A percentile compares a stretch with the other conserved stretches of the same genome.
Conservation (phyloP, 2,329 filamentous ascomycete species). For the Karstenula rhodostoma region DNA sequence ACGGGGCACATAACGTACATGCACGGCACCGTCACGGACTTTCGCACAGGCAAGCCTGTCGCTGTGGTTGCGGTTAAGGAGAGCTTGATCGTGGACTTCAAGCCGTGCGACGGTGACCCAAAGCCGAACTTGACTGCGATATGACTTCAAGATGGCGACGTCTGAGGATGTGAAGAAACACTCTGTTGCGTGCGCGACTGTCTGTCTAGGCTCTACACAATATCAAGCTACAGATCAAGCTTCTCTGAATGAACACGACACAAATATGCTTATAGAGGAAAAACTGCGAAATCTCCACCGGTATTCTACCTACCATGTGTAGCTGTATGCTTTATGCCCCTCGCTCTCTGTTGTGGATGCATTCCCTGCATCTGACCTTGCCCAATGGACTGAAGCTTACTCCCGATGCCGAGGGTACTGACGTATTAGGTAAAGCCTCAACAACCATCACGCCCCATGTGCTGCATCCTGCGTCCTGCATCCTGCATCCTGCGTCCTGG, state of each 20-base stretch:
- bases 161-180: slow-evolving; percentile 45
- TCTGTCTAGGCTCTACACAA: background rate
- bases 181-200: slow-evolving; percentile 34
- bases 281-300: background rate
- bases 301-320: background rate
- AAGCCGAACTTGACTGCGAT: slow-evolving; percentile 61
- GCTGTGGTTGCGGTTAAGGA: slow-evolving; percentile 69
- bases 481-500: too few species aligned
- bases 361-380: slow-evolving; percentile 4
- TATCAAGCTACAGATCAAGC: background rate
- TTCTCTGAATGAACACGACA: background rate
- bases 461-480: too few species aligned
- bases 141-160: slow-evolving; percentile 58
- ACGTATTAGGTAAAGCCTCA: background rate
- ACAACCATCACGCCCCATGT: background rate
- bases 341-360: background rate
- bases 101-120: slow-evolving; percentile 59
- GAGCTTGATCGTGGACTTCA: slow-evolving; percentile 65
- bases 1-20: slow-evolving; percentile 68
- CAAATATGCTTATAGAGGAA: background rate
- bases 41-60: slow-evolving; percentile 69
- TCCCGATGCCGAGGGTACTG: background rate
- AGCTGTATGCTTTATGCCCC: too few species aligned
- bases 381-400: slow-evolving; percentile 13
- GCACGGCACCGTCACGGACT: slow-evolving; percentile 68